Evolutionary conservation across 116 monocot species (phyloP), one percentile per base, ranked within the genome.

Genomic region (Posidonia oceanica): DNA sequence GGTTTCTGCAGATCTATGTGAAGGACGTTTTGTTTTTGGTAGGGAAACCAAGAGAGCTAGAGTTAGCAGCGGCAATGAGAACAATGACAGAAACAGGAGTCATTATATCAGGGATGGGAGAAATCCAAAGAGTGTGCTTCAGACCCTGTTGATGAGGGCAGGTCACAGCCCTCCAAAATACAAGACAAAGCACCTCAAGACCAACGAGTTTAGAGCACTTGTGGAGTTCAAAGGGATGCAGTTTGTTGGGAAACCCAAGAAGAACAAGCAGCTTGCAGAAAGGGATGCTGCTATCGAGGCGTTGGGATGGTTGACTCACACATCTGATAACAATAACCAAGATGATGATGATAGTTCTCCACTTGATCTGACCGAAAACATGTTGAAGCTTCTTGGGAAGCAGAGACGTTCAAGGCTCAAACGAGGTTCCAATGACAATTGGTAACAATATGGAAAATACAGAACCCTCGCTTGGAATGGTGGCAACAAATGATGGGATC

Each of bases 141-240:
- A 98, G 73, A 98, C 98, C 2, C 71, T 98, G 52, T 73, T 98
- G 69, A 98, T 90, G 98, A 80, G 98, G 61, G 98, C 98, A 36
- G 93, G 98, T n/a, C 98, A 98, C 70, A 81, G 59, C 39, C 84
- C 98, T 41, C 98, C 93, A 40, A 93, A 88, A 63, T 98, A 98
- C 79, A 98, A 93, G 71, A 87, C 86, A 3, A 98, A 90, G 70
- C 98, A 98, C 71, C 86, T 98, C 3, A 98, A 98, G 83, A 98
- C 98, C 20, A 98, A 98, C 23, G 98, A 98, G 72, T 98, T 90
- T 72, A 83, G 93, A 39, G 98, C 93, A 52, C 42, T 90, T 7
- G 98, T 87, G 61, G 98, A 98, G 73, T 87, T 98, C 79, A 98
- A 98, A 59, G 98, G 93, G 13, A 93, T 98, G 98, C 98, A 98